Evolutionary conservation across 148 eudicot genomes (phyloP).

Genomic region (Euryodendron excelsum): DNA sequence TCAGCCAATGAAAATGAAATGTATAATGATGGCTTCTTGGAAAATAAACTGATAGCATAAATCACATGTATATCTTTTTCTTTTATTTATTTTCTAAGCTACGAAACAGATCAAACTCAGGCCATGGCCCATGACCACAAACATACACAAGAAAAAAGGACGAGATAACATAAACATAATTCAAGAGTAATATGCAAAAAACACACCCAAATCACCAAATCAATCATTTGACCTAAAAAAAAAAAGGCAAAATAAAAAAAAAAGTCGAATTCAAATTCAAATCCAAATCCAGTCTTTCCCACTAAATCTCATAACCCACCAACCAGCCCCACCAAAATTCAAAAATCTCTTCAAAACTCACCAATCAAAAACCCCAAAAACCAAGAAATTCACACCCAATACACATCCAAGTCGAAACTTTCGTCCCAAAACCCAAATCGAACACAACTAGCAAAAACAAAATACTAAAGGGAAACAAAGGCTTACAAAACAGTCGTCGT

Average conservation of each 20-base stretch:
- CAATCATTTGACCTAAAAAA: background rate
- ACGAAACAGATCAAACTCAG: background rate
- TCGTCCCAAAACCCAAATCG: background rate
- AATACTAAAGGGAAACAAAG: background rate
- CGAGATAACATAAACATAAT: background rate
- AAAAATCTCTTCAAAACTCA: background rate
- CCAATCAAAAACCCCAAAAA: background rate
- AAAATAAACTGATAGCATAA: no score
- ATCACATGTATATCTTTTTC: background rate
- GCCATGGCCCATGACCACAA: background rate
- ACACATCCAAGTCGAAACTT: background rate
- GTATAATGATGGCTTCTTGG: background rate
- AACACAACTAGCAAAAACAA: background rate
- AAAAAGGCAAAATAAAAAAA: background rate
- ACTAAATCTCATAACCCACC: background rate
- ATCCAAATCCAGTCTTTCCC: background rate
- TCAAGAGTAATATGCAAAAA: background rate
- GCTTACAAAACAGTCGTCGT: conserved; percentile 14
- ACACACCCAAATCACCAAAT: background rate
- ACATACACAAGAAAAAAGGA: no score
- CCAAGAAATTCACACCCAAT: background rate
- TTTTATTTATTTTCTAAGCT: background rate
- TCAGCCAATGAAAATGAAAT: background rate
- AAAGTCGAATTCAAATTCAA: background rate
- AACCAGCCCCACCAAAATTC: background rate